Conservation (phyloP, 768 basidiomycete genomes). For the Phlebiopsis flavidoalba region DNA sequence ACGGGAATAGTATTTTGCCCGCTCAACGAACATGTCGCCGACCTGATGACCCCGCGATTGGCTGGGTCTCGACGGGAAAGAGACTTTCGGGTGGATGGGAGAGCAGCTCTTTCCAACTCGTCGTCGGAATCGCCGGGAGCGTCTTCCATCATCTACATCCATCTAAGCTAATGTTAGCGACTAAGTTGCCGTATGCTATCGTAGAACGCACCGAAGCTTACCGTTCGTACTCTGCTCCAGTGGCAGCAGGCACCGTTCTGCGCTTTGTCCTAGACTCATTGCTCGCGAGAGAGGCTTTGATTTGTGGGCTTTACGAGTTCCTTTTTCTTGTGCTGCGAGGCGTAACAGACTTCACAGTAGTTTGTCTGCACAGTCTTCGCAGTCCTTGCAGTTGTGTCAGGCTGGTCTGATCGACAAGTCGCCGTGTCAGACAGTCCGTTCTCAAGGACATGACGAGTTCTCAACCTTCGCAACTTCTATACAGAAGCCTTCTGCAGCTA, state of each 20-base stretch:
- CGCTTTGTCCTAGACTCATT: conserved; percentile 12
- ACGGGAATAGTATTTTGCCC: conserved; percentile 78
- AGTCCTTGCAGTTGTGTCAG: conserved; percentile 69
- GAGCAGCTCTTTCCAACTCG: conserved; percentile 27
- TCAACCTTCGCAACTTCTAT: conserved; percentile 87
- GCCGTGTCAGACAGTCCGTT: background rate
- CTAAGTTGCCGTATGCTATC: background rate
- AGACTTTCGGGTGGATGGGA: conserved; percentile 15
- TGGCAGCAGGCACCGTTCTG: conserved; percentile 21
- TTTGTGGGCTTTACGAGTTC: conserved; percentile 62
- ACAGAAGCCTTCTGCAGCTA: conserved; percentile 61
- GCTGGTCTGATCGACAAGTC: conserved; percentile 55
- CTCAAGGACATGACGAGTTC: conserved; percentile 10
- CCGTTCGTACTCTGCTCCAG: conserved; percentile 21
- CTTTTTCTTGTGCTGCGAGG: conserved; percentile 82
- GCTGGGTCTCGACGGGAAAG: conserved; percentile 47
- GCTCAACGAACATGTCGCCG: conserved; percentile 82
- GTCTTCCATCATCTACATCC: conserved; percentile 37
- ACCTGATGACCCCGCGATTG: conserved; percentile 54
- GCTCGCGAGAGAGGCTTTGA: conserved; percentile 44
- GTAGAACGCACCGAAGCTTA: conserved; percentile 23
- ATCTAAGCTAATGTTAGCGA: conserved; percentile 20
- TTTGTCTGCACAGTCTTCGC: conserved; percentile 67
- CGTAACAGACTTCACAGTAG: conserved; percentile 85
- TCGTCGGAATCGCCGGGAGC: conserved; percentile 29